Conservation (phyloP, 2,329 filamentous ascomycete species). For the Phaeosphaeria sp. region DNA sequence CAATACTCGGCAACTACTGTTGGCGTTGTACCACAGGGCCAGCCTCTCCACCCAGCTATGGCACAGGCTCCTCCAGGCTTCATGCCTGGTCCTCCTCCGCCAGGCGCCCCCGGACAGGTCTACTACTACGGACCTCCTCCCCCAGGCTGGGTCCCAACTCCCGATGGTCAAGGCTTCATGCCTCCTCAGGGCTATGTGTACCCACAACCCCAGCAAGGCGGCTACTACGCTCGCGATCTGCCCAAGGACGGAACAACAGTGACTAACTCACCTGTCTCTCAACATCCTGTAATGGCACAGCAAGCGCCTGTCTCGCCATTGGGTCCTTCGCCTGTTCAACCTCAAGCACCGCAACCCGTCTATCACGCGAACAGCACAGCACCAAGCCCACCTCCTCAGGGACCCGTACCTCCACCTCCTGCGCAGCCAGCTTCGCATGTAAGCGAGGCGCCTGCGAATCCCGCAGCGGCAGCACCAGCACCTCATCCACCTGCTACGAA, state of each 20-base stretch:
- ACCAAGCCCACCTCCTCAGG: slow-evolving; percentile 12
- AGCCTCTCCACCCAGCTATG: slow-evolving; percentile 32
- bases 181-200: slow-evolving; percentile 26
- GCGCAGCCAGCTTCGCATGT: slow-evolving; percentile 4
- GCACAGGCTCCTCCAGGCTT: slow-evolving; percentile 21
- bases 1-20: slow-evolving; percentile 38
- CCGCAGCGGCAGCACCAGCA: slow-evolving; percentile 3
- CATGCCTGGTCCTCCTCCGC: slow-evolving; percentile 12
- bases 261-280: slow-evolving; percentile 17
- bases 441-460: slow-evolving; percentile 3
- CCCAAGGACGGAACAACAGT: slow-evolving; percentile 19
- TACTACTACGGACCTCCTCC: slow-evolving; percentile 34
- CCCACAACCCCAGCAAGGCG: slow-evolving; percentile 16
- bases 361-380: slow-evolving; percentile 15
- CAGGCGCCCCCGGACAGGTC: slow-evolving; percentile 23
- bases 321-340: slow-evolving; percentile 1
- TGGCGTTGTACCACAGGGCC: slow-evolving; percentile 35
- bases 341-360: slow-evolving; percentile 20
- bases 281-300: slow-evolving; percentile 4
- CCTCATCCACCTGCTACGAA: slow-evolving; percentile 13
- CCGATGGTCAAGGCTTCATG: slow-evolving; percentile 23
- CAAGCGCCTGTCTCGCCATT: slow-evolving; percentile 5
- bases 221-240: slow-evolving; percentile 22
- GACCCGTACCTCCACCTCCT: slow-evolving; percentile 4
- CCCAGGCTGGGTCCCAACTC: slow-evolving; percentile 24